Conservation (phyloP, 176 grass and related monocot species). For the Raddia distichophylla region DNA sequence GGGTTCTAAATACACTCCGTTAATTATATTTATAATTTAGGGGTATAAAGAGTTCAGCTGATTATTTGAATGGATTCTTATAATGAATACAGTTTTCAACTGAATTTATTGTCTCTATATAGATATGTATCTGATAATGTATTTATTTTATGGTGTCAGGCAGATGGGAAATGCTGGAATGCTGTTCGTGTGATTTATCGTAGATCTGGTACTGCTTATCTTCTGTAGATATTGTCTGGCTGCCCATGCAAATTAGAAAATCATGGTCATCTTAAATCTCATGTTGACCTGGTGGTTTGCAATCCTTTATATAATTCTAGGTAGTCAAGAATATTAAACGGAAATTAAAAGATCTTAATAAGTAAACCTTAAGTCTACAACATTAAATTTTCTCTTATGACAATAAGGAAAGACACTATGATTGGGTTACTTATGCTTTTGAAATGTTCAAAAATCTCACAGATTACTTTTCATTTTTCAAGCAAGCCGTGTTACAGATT, state of each 20-base stretch:
- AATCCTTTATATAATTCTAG: neutral
- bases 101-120: neutral
- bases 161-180: conserved; percentile 25
- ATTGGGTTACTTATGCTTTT: neutral
- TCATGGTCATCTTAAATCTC: neutral
- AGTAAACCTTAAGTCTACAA: neutral
- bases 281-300: neutral
- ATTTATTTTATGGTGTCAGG: conserved; percentile 46
- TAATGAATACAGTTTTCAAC: neutral
- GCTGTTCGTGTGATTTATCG: conserved; percentile 40
- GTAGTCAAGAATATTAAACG: neutral
- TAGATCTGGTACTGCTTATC: conserved; percentile 36
- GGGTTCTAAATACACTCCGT: conserved; percentile 22
- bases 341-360: conserved; percentile 8
- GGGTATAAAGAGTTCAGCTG: neutral
- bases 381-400: conserved; percentile 2
- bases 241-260: conserved; percentile 9
- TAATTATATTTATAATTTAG: conserved; percentile 18
- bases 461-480: neutral
- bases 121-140: conserved; percentile 1
- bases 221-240: conserved; percentile 19
- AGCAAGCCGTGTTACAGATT: conserved; percentile 15
- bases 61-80: neutral
- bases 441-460: neutral
- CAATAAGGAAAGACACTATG: neutral